Evolutionary conservation across 1,284 basidiomycete species (phyloP), one percentile per base, ranked within the genome.

Genomic region (Boletus sp.): DNA sequence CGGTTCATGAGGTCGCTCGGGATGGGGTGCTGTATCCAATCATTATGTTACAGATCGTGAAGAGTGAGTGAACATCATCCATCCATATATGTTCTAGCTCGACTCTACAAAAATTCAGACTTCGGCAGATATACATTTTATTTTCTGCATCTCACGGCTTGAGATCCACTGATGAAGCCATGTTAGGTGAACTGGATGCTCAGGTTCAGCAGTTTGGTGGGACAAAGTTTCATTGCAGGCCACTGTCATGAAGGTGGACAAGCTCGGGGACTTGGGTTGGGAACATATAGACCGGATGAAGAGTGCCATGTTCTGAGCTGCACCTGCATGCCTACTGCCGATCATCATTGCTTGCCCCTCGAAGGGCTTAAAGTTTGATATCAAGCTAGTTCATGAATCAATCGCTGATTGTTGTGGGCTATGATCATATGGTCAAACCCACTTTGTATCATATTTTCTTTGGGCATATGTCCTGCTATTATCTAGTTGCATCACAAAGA

Each of bases 1-100:
- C 68, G 90, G 90, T 51, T 73, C 79, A n/a, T 79, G 89, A 57
- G 90, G 90, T 14, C 80, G 88, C 50, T 79, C 81, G 30, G 87
- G 90, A 74, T 92, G 90, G 90, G 90, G 90, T 1, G 67, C 77
- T 38, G 65, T 90, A 4, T 90, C 91, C 71, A 79, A 88, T 56
- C 74, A 83, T 50, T 92, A 91, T 68, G 65, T 90, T 21, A 69
- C 79, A 52, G 82, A 75, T 33, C 83, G 90, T 27, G 72, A 81
- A 68, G 79, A 87, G 89, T 91, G 65, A 62, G 86, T 67, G 30
- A 11, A n/a, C 30, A 33, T 31, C n/a, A n/a, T n/a, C 23, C 33
- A 48, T 28, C n/a, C n/a, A n/a, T n/a, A n/a, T 28, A 19, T 35
- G 46, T 8, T 25, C 19, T 43, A 30, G 27, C 21, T 35, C 35